phyloP scores from a whole-genome alignment of 148 eudicot species.

The Hydrangea macrophylla region DNA sequence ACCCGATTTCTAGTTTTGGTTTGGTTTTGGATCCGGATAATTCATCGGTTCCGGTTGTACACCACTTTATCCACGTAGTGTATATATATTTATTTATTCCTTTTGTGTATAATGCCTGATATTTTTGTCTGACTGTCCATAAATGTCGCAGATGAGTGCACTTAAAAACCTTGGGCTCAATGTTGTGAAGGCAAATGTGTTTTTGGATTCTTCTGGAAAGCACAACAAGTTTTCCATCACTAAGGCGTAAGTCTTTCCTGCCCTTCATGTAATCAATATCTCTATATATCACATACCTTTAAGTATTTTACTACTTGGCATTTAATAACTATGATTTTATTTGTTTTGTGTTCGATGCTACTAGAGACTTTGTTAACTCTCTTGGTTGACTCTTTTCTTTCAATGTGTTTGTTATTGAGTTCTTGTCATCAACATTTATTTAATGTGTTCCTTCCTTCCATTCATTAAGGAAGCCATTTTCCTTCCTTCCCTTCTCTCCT shows the following conservation, averaged over 20 bases:
- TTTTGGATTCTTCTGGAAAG: conserved; percentile 95
- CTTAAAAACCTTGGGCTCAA: conserved; percentile 90
- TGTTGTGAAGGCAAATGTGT: conserved; percentile 92
- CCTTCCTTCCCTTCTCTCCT: background rate
- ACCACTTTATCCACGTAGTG: too few relatives aligned
- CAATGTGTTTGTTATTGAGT: too few relatives aligned
- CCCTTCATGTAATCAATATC: conserved; percentile 8
- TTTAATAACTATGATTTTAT: background rate
- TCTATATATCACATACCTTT: background rate
- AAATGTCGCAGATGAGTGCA: conserved; percentile 81
- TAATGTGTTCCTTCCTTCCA: too few relatives aligned
- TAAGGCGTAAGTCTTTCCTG: conserved; percentile 68
- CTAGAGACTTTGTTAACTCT: too few relatives aligned
- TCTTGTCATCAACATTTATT: too few relatives aligned
- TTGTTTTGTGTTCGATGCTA: too few relatives aligned
- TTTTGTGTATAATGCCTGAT: conserved; percentile 12
- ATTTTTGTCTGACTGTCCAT: conserved; percentile 22
- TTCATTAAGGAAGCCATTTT: too few relatives aligned
- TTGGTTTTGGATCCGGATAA: too few relatives aligned
- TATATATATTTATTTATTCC: too few relatives aligned
- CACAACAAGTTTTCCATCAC: conserved; percentile 95
- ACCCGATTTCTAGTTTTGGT: too few relatives aligned
- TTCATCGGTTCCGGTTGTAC: too few relatives aligned
- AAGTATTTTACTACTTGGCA: background rate
- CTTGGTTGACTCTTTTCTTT: too few relatives aligned